Conservation (phyloP, 1,284 basidiomycete species). For the Cronartium quercuum region DNA sequence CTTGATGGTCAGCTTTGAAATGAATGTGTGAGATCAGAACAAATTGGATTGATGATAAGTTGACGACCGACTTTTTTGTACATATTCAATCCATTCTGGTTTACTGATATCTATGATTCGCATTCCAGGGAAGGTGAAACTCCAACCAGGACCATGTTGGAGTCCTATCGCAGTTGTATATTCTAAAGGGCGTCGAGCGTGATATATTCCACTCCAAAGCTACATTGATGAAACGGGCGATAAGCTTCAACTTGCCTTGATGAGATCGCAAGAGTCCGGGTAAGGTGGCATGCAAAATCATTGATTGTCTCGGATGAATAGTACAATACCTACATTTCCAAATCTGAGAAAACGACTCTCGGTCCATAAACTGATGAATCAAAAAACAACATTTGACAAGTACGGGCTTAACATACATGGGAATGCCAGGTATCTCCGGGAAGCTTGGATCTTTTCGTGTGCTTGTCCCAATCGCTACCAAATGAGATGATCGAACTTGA, state of each 20-base stretch:
- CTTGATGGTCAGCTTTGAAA: neutral
- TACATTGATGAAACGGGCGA: neutral
- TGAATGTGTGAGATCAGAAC: neutral
- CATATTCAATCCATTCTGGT: slow-evolving; percentile 37
- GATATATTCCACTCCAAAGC: neutral
- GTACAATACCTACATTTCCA: neutral
- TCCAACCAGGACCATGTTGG: slow-evolving; percentile 14
- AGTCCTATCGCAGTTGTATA: neutral
- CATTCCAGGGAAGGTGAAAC: slow-evolving; percentile 13
- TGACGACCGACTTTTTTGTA: slow-evolving; percentile 22
- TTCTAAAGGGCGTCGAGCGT: neutral
- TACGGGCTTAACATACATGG: neutral
- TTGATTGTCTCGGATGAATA: neutral
- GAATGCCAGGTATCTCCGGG: slow-evolving; percentile 3
- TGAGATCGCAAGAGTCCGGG: neutral
- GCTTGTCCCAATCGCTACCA: slow-evolving; percentile 9
- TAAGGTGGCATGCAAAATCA: too few relatives aligned
- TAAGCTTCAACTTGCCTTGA: neutral
- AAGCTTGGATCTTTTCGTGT: neutral
- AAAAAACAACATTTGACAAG: neutral
- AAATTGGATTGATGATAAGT: neutral
- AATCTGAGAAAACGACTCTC: neutral
- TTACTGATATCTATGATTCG: slow-evolving; percentile 38
- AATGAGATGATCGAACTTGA: neutral
- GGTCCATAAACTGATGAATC: neutral